phyloP scores from a whole-genome alignment of 352 stramenopile genomes.

The Phytophthora megakarya region DNA sequence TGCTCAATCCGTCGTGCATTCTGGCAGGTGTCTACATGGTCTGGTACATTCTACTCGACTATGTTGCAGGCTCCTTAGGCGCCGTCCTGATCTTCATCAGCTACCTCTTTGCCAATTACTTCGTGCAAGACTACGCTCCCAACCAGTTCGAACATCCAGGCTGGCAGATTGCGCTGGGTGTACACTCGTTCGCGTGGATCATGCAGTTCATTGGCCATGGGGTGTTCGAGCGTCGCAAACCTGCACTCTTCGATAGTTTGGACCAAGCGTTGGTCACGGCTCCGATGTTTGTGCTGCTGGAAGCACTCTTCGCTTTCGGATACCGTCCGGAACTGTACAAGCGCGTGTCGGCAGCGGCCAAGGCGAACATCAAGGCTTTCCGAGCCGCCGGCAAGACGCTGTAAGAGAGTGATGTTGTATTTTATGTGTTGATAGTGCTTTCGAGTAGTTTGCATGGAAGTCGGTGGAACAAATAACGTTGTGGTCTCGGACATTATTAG shows the following conservation, averaged over 20 bases:
- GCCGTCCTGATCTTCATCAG: slow-evolving; percentile 53
- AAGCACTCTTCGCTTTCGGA: slow-evolving; percentile 76
- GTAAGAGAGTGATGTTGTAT: slow-evolving; percentile 12
- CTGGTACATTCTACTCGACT: slow-evolving; percentile 81
- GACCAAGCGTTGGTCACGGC: slow-evolving; percentile 83
- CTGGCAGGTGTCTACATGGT: slow-evolving; percentile 64
- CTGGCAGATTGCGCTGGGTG: slow-evolving; percentile 58
- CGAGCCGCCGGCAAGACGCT: slow-evolving; percentile 42
- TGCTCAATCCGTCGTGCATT: slow-evolving; percentile 67
- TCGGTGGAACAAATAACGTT: not conserved
- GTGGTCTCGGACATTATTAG: too few relatives aligned
- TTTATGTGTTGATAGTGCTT: not conserved
- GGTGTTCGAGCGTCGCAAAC: slow-evolving; percentile 85
- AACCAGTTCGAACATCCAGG: slow-evolving; percentile 40
- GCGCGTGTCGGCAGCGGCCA: slow-evolving; percentile 56
- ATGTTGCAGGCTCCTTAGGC: slow-evolving; percentile 55
- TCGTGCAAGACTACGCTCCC: slow-evolving; percentile 41
- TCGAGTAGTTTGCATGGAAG: not conserved
- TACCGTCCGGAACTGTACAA: slow-evolving; percentile 75
- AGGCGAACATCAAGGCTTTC: slow-evolving; percentile 66
- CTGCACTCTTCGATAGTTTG: slow-evolving; percentile 83
- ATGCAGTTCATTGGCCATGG: slow-evolving; percentile 87
- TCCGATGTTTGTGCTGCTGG: slow-evolving; percentile 88
- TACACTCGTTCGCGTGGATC: slow-evolving; percentile 74
- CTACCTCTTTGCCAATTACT: slow-evolving; percentile 69